Percentiles rank a stretch among this genome's conserved stretches.
Evolutionary conservation across 768 basidiomycete genomes (phyloP).

Genomic region (Mycena latifolia): DNA sequence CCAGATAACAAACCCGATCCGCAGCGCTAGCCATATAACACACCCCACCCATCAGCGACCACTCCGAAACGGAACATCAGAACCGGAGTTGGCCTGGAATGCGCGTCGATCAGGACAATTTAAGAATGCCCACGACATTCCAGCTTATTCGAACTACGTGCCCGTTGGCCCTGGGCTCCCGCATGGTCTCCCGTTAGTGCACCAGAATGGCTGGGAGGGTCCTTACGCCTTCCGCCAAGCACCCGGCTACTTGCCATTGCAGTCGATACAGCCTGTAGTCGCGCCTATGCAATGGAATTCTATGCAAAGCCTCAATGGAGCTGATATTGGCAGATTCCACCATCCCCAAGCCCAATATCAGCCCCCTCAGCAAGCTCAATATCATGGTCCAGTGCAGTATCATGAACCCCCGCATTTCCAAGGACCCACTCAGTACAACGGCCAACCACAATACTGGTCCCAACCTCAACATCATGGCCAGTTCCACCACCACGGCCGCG

Average conservation of each 20-base stretch:
- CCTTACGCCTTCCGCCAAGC: background rate
- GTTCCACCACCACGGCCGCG: background rate
- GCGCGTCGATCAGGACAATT: slow-evolving; percentile 5
- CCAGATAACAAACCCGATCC: background rate
- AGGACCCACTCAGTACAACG: background rate
- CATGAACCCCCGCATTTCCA: background rate
- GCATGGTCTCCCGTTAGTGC: background rate
- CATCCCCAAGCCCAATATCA: background rate
- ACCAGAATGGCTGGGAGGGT: background rate
- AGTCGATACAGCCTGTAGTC: slow-evolving; percentile 11
- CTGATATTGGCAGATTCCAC: background rate
- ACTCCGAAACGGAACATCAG: background rate
- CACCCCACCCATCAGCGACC: too few relatives aligned
- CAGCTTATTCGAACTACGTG: background rate
- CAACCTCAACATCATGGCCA: background rate
- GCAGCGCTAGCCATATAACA: too few relatives aligned
- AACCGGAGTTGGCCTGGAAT: background rate
- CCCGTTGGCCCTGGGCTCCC: too few relatives aligned
- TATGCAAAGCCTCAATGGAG: background rate
- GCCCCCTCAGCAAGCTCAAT: background rate
- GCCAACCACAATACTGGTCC: background rate
- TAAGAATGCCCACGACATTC: background rate
- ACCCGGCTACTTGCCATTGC: slow-evolving; percentile 1
- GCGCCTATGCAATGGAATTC: background rate
- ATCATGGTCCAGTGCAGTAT: background rate